Evolutionary conservation across 345 rosid species (phyloP).

Genomic region (Gossypium australe): DNA sequence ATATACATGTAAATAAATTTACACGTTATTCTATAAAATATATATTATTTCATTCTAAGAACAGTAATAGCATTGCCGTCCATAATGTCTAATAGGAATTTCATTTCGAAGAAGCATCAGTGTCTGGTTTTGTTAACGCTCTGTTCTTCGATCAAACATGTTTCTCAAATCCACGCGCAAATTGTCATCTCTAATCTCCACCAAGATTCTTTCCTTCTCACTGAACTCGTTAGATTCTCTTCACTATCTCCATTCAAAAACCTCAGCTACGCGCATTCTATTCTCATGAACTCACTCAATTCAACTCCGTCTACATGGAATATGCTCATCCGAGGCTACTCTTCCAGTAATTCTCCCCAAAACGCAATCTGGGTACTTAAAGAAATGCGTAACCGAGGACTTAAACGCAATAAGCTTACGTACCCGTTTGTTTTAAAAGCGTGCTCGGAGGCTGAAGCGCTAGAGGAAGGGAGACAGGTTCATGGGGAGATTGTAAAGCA

Average conservation of each 20-base stretch:
- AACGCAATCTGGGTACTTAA: conserved; percentile 48
- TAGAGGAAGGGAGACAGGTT: conserved; percentile 56
- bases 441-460: conserved; percentile 41
- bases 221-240: conserved; percentile 47
- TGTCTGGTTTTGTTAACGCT: conserved; percentile 45
- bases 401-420: conserved; percentile 57
- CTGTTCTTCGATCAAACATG: conserved; percentile 48
- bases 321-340: conserved; percentile 54
- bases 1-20: conserved; percentile 13
- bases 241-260: conserved; percentile 41
- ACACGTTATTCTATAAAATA: not conserved
- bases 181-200: conserved; percentile 47
- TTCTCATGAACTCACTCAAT: conserved; percentile 34
- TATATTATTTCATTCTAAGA: not conserved
- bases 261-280: conserved; percentile 40
- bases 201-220: conserved; percentile 36
- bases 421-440: conserved; percentile 72
- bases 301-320: conserved; percentile 58
- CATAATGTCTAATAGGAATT: not conserved
- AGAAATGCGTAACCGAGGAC: conserved; percentile 53
- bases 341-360: conserved; percentile 43
- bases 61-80: not conserved
- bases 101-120: conserved; percentile 16
- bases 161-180: conserved; percentile 61
- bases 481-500: conserved; percentile 57